Percentiles rank a stretch among this genome's conserved stretches.
phyloP scores from a whole-genome alignment of 139 green algal genomes.

The Chlamydomonas sphaeroides region DNA sequence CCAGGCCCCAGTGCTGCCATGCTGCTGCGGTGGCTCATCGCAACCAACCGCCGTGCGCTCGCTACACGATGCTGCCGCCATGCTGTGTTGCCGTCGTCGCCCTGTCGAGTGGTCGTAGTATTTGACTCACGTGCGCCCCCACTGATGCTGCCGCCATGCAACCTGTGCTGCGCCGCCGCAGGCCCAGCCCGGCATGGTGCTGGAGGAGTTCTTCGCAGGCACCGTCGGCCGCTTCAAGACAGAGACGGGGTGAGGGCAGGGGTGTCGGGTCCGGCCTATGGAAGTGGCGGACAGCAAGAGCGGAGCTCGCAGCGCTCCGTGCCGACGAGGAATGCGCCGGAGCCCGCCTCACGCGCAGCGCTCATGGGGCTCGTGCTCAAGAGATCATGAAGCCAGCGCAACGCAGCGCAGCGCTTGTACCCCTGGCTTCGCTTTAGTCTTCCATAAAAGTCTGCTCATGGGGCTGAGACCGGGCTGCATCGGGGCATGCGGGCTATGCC shows the following conservation, averaged over 20 bases:
- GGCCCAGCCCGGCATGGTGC: slow-evolving; percentile 56
- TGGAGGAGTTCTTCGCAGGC: slow-evolving; percentile 92
- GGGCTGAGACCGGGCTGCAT: no score
- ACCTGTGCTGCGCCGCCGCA: not conserved
- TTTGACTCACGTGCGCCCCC: no score
- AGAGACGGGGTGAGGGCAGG: slow-evolving; percentile 53
- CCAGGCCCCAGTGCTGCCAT: no score
- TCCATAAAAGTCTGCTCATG: not conserved
- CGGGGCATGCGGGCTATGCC: not conserved
- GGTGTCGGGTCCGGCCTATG: no score
- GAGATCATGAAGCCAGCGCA: no score
- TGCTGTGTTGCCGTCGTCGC: not conserved
- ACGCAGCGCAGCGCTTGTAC: no score
- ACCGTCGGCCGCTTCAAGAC: slow-evolving; percentile 84
- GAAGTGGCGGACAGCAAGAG: not conserved
- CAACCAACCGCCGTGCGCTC: no score
- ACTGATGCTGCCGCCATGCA: not conserved
- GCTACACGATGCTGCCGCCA: no score
- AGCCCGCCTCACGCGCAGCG: no score
- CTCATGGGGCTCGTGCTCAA: no score
- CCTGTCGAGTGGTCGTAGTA: not conserved
- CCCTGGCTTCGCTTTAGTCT: not conserved
- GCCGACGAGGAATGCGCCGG: not conserved
- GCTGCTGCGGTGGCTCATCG: no score
- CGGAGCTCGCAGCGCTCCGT: not conserved